Evolutionary conservation across 2,329 filamentous ascomycete genomes (phyloP), one percentile per base, ranked within the genome.

Genomic region (Cercospora janseana): DNA sequence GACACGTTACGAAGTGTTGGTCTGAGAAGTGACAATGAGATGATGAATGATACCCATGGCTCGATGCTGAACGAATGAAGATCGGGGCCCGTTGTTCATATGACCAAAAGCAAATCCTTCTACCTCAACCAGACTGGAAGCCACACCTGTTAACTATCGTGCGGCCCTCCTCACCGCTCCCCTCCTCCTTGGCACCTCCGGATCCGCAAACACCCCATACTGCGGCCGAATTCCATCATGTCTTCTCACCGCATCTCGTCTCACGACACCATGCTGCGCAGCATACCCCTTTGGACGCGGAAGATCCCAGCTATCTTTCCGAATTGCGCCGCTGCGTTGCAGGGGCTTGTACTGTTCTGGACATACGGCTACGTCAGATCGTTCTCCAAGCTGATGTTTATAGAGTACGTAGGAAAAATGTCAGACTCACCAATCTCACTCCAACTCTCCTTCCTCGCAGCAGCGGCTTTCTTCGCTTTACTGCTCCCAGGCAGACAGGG

Each of bases 11-110:
- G 27, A n/a, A 23, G 26, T 29, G 10, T 18, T 34, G 10, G 9
- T 34, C 13, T 6, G 13, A 34, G 31, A 34, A 34, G 2, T 4
- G 13, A 13, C 31, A n/a, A n/a, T n/a, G n/a, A n/a, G n/a, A n/a
- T n/a, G n/a, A 20, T 23, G 23, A 21, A 45, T 28, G 42, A 32
- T 45, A 45, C 42, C 42, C 42, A 45, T 45, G 42, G 41, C 42
- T 28, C 42, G 16, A 34, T 34, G 27, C 42, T 45, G 16, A 45
- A 23, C 2, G 23, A 15, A 20, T 38, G 16, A 23, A 38, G 35
- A 38, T 23, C 6, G 35, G 6, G n/a, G 35, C 20, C 20, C 6
- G 18, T 24, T 24, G n/a, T 23, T 13, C 20, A 37, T 12, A 20
- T 38, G n/a, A n/a, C 35, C 23, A 38, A 24, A 38, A 15, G 35